phyloP scores from a whole-genome alignment of 305 asterid species.

The Rubia occidens region DNA sequence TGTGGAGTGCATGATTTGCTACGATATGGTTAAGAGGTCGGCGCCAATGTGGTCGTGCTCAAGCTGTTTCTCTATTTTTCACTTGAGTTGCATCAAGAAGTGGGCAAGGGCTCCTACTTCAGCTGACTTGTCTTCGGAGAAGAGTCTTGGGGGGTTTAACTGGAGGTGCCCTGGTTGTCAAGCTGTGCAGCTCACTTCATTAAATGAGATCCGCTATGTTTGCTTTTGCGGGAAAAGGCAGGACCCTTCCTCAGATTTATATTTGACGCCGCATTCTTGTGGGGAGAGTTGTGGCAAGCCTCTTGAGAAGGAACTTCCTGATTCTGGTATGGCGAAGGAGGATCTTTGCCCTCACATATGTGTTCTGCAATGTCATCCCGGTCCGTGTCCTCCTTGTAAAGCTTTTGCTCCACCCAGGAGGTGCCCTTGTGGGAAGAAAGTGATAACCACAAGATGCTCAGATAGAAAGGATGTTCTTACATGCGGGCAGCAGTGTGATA shows the following conservation, averaged over 20 bases:
- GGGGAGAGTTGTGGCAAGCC: constrained; percentile 94
- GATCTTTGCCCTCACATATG: constrained; percentile 89
- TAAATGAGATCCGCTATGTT: constrained; percentile 63
- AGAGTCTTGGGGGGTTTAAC: constrained; percentile 57
- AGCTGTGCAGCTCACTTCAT: constrained; percentile 74
- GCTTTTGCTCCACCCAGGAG: constrained; percentile 82
- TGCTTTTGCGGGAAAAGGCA: constrained; percentile 88
- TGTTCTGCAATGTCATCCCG: constrained; percentile 96
- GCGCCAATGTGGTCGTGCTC: constrained; percentile 91
- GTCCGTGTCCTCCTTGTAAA: constrained; percentile 97
- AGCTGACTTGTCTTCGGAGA: constrained; percentile 66
- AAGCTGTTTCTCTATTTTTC: constrained; percentile 88
- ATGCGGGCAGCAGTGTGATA: constrained; percentile 77
- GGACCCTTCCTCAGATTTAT: constrained; percentile 82
- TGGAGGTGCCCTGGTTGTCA: constrained; percentile 99
- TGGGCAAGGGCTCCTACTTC: constrained; percentile 99
- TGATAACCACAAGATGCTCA: constrained; percentile 78
- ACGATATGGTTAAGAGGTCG: constrained; percentile 86
- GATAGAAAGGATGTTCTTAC: constrained; percentile 75
- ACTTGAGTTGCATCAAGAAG: constrained; percentile 70
- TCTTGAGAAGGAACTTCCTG: constrained; percentile 66
- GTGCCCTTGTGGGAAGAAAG: constrained; percentile 91
- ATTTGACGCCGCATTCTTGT: constrained; percentile 95
- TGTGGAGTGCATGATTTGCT: constrained; percentile 95
- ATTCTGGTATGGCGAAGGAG: constrained; percentile 46